phyloP scores from a whole-genome alignment of 106 monocot genomes.

The Dioscorea dumetorum region DNA sequence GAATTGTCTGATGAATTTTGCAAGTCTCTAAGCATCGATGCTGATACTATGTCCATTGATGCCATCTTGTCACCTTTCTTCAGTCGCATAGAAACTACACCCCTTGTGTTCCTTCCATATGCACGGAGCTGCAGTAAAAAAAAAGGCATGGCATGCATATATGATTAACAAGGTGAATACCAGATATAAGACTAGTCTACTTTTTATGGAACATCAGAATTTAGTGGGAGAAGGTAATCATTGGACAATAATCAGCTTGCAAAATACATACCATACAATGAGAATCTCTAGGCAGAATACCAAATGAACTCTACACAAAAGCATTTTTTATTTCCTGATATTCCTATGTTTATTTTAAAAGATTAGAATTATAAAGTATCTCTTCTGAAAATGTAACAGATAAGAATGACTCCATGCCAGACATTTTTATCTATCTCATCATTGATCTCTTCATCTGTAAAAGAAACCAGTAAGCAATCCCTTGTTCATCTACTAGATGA shows the following conservation, averaged over 20 bases:
- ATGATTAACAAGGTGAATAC: background rate
- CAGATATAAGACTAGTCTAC: background rate
- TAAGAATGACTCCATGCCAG: no score
- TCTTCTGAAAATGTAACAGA: no score
- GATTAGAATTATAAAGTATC: no score
- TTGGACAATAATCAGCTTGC: background rate
- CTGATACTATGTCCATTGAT: conserved; percentile 83
- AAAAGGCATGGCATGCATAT: background rate
- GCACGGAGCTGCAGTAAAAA: conserved; percentile 56
- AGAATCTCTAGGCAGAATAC: no score
- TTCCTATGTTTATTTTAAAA: no score
- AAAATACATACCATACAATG: no score
- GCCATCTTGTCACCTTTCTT: conserved; percentile 83
- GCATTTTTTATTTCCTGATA: no score
- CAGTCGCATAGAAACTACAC: conserved; percentile 63
- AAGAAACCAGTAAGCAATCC: no score
- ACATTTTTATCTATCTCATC: no score
- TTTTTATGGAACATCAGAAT: background rate
- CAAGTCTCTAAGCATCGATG: conserved; percentile 43
- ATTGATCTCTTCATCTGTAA: no score
- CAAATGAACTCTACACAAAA: no score
- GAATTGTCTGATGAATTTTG: conserved; percentile 21
- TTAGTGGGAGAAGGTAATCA: background rate
- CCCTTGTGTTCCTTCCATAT: conserved; percentile 81
- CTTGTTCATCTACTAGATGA: no score